These are phyloP conservation scores for Amanita rimosa DNA, from an alignment of 768 basidiomycete species.

Conservation along the genomic window DNA sequence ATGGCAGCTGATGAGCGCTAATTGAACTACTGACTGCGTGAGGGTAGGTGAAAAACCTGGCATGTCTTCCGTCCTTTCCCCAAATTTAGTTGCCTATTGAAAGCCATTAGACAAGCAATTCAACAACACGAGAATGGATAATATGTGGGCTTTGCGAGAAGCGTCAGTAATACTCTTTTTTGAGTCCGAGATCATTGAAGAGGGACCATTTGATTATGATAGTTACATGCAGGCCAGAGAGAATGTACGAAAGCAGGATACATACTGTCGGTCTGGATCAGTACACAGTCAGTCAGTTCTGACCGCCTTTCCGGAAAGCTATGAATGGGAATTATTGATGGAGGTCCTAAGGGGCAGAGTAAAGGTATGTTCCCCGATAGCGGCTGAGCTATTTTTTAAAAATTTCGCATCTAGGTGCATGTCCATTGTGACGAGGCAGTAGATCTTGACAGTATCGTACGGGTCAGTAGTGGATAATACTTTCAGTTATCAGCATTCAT, in stretches of 20 bases:
- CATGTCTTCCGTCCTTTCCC: not conserved
- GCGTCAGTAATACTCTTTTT: constrained; percentile 27
- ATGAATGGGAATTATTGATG: constrained; percentile 72
- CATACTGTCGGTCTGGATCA: constrained; percentile 43
- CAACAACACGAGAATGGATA: constrained; percentile 52
- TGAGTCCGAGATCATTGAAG: not conserved
- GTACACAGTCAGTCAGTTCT: constrained; percentile 36
- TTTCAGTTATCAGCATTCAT: not conserved
- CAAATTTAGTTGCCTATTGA: not conserved
- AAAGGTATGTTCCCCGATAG: constrained; percentile 31
- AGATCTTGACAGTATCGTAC: constrained; percentile 61
- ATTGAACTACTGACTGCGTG: not conserved
- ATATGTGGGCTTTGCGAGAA: constrained; percentile 54
- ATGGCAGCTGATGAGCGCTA: not conserved
- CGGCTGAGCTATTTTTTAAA: not conserved
- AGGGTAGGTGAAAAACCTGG: constrained; percentile 4
- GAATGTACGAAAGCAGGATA: constrained; percentile 58
- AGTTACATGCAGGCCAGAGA: constrained; percentile 57
- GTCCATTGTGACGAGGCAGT: constrained; percentile 49
- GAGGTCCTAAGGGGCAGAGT: constrained; percentile 72
- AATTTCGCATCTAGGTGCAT: constrained; percentile 20
- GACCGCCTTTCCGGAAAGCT: constrained; percentile 53
- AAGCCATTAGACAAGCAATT: constrained; percentile 22
- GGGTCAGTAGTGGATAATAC: constrained; percentile 31
- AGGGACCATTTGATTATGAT: constrained; percentile 9